These are phyloP conservation scores for Leccinum arenicola DNA, from an alignment of 768 basidiomycete species.

Conservation along the genomic window DNA sequence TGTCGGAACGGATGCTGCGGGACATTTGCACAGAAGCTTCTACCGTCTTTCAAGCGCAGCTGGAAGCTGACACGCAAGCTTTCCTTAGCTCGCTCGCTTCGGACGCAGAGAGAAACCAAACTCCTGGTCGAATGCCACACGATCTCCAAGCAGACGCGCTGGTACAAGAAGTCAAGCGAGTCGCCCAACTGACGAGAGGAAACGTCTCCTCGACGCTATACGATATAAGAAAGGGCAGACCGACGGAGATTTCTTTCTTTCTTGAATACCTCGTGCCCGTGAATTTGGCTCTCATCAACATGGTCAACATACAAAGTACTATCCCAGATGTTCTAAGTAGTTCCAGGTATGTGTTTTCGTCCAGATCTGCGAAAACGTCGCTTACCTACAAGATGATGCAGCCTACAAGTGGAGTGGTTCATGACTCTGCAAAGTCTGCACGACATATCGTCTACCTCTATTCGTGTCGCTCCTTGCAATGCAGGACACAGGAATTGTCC, in stretches of 20 bases:
- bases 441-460: background rate
- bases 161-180: slow-evolving; percentile 52
- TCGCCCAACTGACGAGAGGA: slow-evolving; percentile 53
- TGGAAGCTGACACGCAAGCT: slow-evolving; percentile 37
- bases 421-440: too few species aligned
- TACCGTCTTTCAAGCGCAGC: slow-evolving; percentile 52
- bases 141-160: slow-evolving; percentile 46
- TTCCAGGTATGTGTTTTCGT: slow-evolving; percentile 11
- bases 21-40: slow-evolving; percentile 74
- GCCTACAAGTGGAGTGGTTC: background rate
- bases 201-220: slow-evolving; percentile 82
- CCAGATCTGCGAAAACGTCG: background rate
- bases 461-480: background rate
- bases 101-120: slow-evolving; percentile 20
- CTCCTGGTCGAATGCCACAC: slow-evolving; percentile 42
- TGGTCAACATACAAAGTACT: slow-evolving; percentile 56
- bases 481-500: background rate
- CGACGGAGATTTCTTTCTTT: slow-evolving; percentile 82
- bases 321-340: slow-evolving; percentile 40
- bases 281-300: slow-evolving; percentile 50
- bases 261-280: slow-evolving; percentile 71
- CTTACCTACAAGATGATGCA: slow-evolving; percentile 3
- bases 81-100: slow-evolving; percentile 25
- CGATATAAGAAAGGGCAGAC: slow-evolving; percentile 59
- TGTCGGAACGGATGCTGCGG: slow-evolving; percentile 44